phyloP scores from a whole-genome alignment of 1,284 basidiomycete genomes.

The Ceratobasidium sp. region DNA sequence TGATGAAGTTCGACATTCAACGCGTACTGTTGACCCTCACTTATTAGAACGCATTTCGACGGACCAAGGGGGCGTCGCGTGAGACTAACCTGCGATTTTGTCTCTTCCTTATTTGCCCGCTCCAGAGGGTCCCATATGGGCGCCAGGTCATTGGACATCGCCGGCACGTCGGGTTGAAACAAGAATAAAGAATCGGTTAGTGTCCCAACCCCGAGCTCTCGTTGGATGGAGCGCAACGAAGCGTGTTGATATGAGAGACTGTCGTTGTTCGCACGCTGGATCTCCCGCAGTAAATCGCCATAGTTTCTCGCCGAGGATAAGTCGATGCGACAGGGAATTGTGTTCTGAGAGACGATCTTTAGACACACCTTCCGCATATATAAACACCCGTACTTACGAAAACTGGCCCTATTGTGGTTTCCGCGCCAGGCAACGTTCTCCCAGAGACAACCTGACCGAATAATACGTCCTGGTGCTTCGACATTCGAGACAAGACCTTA shows the following conservation, averaged over 20 bases:
- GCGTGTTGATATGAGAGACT: constrained; percentile 65
- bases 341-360: constrained; percentile 58
- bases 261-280: constrained; percentile 62
- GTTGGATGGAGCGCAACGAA: constrained; percentile 64
- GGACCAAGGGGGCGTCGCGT: constrained; percentile 24
- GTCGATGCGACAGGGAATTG: constrained; percentile 63
- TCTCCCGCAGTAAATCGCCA: constrained; percentile 57
- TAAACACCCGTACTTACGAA: constrained; percentile 57
- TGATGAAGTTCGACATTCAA: constrained; percentile 65
- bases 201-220: constrained; percentile 55
- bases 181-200: constrained; percentile 66
- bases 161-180: constrained; percentile 59
- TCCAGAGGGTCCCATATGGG: constrained; percentile 41
- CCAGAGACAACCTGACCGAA: constrained; percentile 68
- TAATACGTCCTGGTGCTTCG: constrained; percentile 59
- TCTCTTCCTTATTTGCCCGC: constrained; percentile 24
- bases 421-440: constrained; percentile 60
- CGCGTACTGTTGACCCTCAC: constrained; percentile 59
- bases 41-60: not conserved
- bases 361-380: not conserved
- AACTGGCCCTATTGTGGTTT: constrained; percentile 65
- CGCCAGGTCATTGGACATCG: constrained; percentile 51
- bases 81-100: constrained; percentile 60
- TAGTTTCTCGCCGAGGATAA: constrained; percentile 55
- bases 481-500: constrained; percentile 59